Evolutionary conservation across 192 early-diverging fungal genomes (phyloP), one percentile per base, ranked within the genome.

Genomic region (Umbelopsis vinacea): DNA sequence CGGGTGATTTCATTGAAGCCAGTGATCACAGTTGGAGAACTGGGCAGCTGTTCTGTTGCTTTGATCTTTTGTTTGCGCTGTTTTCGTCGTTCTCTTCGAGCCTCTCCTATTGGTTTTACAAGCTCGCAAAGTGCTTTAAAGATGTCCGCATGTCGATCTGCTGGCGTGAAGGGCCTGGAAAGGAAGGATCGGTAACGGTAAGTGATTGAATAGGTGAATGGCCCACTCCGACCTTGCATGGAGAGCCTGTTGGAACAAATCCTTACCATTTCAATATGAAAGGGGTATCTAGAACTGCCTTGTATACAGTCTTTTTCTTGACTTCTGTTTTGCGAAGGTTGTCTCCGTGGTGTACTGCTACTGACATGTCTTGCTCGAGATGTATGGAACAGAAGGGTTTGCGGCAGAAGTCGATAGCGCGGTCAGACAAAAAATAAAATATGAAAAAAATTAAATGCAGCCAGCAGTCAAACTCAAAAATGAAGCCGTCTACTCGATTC

Each of bases 191-290:
- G 21, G 12, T 26, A 54, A 26, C 23, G 14, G 26, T 54, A 8
- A 24, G 10, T 54, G 6, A 11, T 54, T 11, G 53, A 8, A 26
- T 3, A 26, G 0, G 23, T 3, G n/a, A 12, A 11, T 52, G 52
- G 8, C 23, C 23, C 26, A 54, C 12, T 19, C n/a, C 53, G 29
- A 19, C 2, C 33, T n/a, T 4, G 7, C 5, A 14, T 37, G 33
- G 5, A 1, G 57, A 63, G 26, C 19, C 26, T 19, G 14, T 24
- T 57, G 15, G n/a, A 14, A 63, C 57, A 19, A 63, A 14, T 35
- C 33, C 11, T 63, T 63, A 63, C 57, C 57, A 63, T 63, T 63
- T 63, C 26, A 63, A 29, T 37, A 63, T 63, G 33, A 63, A 63
- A 12, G 57, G 57, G 11, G 57, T 63, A 33, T 63, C 57, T 12